Conservation (phyloP, 2,329 filamentous ascomycete species). For the Zarea fungicola region DNA sequence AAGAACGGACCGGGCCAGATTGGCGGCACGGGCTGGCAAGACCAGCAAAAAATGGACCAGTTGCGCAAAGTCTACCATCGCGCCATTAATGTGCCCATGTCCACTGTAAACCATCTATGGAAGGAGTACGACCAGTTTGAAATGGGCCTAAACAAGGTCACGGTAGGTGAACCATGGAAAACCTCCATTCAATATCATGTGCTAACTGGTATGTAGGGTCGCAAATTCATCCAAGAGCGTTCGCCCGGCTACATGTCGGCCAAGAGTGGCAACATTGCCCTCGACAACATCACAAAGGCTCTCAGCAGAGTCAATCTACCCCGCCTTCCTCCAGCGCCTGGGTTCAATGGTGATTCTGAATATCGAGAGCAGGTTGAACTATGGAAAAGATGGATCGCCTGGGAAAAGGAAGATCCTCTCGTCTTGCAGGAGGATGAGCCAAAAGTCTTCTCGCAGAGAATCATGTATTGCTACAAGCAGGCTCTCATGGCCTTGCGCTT, state of each 20-base stretch:
- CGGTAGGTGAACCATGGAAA: constrained; percentile 47
- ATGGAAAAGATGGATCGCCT: constrained; percentile 92
- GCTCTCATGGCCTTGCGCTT: constrained; percentile 90
- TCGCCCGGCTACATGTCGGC: constrained; percentile 96
- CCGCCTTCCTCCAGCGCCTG: constrained; percentile 72
- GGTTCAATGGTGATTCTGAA: constrained; percentile 81
- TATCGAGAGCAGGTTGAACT: constrained; percentile 78
- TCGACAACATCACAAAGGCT: constrained; percentile 81
- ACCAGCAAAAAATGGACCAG: constrained; percentile 95
- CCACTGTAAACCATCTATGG: constrained; percentile 80
- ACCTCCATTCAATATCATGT: neutral
- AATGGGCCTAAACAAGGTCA: constrained; percentile 86
- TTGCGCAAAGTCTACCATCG: constrained; percentile 89
- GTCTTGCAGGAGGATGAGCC: constrained; percentile 79
- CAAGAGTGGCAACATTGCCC: constrained; percentile 78
- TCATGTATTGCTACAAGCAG: constrained; percentile 90
- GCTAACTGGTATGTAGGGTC: constrained; percentile 53
- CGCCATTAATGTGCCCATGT: constrained; percentile 81
- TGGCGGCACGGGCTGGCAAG: constrained; percentile 87
- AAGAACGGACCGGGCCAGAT: constrained; percentile 80
- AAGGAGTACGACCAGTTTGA: constrained; percentile 98
- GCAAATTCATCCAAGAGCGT: constrained; percentile 89
- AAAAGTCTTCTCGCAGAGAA: constrained; percentile 67
- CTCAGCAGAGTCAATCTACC: constrained; percentile 75
- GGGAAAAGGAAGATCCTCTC: constrained; percentile 91